Conservation (phyloP, 495 filamentous ascomycete genomes). For the Glutinoglossum americanum region DNA sequence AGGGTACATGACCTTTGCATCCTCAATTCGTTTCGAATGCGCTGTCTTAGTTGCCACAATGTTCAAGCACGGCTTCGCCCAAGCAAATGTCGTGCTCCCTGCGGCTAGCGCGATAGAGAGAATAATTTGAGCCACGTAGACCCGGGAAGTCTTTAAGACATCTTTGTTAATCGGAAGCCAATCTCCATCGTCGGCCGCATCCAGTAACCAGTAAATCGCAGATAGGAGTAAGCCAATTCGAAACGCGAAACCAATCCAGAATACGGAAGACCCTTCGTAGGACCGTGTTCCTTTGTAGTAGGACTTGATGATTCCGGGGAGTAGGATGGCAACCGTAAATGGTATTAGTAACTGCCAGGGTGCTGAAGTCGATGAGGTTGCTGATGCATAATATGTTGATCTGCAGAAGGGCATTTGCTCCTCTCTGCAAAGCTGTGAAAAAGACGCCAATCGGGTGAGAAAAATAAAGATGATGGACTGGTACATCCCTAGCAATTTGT, state of each 20-base stretch:
- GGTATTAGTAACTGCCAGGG: slow-evolving; percentile 76
- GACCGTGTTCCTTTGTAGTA: slow-evolving; percentile 60
- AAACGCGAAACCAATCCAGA: slow-evolving; percentile 68
- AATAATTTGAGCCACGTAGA: slow-evolving; percentile 53
- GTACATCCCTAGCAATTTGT: slow-evolving; percentile 53
- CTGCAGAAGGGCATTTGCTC: slow-evolving; percentile 95
- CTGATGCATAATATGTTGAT: slow-evolving; percentile 87
- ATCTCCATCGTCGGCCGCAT: slow-evolving; percentile 72
- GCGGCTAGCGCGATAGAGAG: slow-evolving; percentile 43
- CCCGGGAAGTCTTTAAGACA: slow-evolving; percentile 48
- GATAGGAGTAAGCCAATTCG: slow-evolving; percentile 52
- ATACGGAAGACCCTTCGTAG: slow-evolving; percentile 60
- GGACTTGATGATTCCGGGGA: slow-evolving; percentile 57
- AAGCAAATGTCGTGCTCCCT: slow-evolving; percentile 49
- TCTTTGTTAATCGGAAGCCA: slow-evolving; percentile 49
- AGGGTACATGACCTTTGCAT: slow-evolving; percentile 13
- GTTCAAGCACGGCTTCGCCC: slow-evolving; percentile 51
- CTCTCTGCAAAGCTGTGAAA: slow-evolving; percentile 86
- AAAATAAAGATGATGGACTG: slow-evolving; percentile 70
- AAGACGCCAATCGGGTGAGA: slow-evolving; percentile 60
- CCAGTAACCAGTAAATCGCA: slow-evolving; percentile 72
- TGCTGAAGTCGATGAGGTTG: slow-evolving; percentile 77
- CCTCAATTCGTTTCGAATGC: slow-evolving; percentile 10
- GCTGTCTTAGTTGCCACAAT: slow-evolving; percentile 23
- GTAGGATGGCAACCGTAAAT: slow-evolving; percentile 43